Percentiles rank a stretch among this genome's conserved stretches.
phyloP scores from a whole-genome alignment of 164 flowering plant genomes.

The Umbilicus rupestris region DNA sequence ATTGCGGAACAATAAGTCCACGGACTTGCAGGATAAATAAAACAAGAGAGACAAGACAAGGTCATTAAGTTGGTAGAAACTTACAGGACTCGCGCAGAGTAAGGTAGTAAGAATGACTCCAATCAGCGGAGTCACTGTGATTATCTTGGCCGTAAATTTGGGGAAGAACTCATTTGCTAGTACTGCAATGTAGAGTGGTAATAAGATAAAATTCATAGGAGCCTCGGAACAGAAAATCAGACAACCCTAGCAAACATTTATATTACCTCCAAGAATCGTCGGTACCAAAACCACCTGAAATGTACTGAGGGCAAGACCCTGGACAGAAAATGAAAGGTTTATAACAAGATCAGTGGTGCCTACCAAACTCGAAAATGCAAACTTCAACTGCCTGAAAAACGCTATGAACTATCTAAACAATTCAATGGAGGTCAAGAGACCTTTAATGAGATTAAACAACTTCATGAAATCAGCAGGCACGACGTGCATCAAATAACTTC shows the following conservation, averaged over 20 bases:
- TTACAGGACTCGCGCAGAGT: conserved; percentile 98
- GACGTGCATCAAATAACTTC: no score
- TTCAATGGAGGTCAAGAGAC: no score
- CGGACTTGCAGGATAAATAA: background rate
- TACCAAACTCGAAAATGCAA: background rate
- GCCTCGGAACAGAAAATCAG: background rate
- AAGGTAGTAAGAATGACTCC: conserved; percentile 92
- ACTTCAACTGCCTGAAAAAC: background rate
- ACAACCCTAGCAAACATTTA: conserved; percentile 1
- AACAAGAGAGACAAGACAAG: background rate
- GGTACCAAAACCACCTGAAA: conserved; percentile 96
- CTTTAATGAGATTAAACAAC: no score
- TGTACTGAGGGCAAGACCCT: conserved; percentile 95
- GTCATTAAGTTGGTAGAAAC: conserved; percentile 16
- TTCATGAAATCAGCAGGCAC: no score
- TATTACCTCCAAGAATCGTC: conserved; percentile 76
- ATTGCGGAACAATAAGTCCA: background rate
- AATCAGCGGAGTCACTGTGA: conserved; percentile 77
- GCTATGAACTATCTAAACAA: background rate
- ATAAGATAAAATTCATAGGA: background rate
- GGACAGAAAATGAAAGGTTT: conserved; percentile 17
- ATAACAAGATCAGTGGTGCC: background rate
- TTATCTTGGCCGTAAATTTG: conserved; percentile 68
- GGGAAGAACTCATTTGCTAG: conserved; percentile 82
- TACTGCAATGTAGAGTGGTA: conserved; percentile 41